phyloP scores from a whole-genome alignment of 2,329 filamentous ascomycete species.

The Hymenoscyphus albidus region DNA sequence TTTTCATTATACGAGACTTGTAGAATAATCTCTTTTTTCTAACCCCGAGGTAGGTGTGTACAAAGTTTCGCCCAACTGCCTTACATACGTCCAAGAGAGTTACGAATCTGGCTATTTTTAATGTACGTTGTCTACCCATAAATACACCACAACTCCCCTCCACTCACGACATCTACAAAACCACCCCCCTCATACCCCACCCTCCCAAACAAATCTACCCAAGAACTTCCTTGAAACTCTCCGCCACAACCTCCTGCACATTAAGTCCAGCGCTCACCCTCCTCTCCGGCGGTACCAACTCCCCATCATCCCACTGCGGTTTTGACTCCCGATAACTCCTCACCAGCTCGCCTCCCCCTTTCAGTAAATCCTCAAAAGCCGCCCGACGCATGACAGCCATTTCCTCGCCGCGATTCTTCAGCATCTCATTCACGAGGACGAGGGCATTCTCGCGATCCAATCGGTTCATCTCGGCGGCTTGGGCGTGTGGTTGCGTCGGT shows the following conservation, averaged over 20 bases:
- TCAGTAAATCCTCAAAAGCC: constrained; percentile 48
- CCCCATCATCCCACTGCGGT: neutral
- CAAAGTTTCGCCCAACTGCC: too few species aligned
- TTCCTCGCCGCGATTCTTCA: constrained; percentile 42
- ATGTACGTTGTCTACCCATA: neutral
- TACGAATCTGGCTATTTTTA: too few species aligned
- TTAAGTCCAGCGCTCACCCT: constrained; percentile 14
- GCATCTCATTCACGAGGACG: constrained; percentile 53
- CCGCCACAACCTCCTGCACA: constrained; percentile 17
- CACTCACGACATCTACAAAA: neutral
- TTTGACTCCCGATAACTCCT: constrained; percentile 11
- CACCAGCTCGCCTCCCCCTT: constrained; percentile 42
- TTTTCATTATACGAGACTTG: too few species aligned
- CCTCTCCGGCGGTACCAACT: constrained; percentile 11
- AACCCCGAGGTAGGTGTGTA: too few species aligned
- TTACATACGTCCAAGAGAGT: too few species aligned
- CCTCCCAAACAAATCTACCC: neutral
- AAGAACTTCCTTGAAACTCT: constrained; percentile 19
- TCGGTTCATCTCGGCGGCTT: constrained; percentile 43
- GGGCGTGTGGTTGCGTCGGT: constrained; percentile 21
- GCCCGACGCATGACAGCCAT: constrained; percentile 40
- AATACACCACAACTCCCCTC: neutral
- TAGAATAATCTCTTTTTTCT: too few species aligned
- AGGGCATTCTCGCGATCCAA: constrained; percentile 60
- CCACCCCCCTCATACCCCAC: neutral